Evolutionary conservation across 306 rosid genomes (phyloP).

Genomic region (Adenanthera pavonina): DNA sequence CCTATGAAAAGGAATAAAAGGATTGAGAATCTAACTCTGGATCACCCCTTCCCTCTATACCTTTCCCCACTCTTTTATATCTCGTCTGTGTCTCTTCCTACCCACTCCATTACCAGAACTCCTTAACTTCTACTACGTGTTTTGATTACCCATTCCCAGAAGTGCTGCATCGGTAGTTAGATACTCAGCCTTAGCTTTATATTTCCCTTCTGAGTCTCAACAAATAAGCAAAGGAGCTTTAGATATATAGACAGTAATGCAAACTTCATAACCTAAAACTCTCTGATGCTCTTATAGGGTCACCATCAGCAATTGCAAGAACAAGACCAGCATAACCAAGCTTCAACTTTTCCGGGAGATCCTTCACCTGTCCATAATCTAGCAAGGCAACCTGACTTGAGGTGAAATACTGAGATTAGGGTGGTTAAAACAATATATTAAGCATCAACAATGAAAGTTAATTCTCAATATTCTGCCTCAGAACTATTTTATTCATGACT

Average conservation of each 20-base stretch:
- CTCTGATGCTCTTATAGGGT: constrained; percentile 68
- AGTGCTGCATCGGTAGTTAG: constrained; percentile 2
- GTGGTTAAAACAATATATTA: constrained; percentile 24
- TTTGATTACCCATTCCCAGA: constrained; percentile 32
- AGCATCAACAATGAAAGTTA: constrained; percentile 33
- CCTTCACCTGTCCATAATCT: constrained; percentile 99
- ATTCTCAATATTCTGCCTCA: constrained; percentile 28
- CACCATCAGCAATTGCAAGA: constrained; percentile 83
- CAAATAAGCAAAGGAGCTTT: constrained; percentile 25
- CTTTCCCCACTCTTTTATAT: background rate
- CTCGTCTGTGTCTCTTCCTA: background rate
- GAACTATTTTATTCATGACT: background rate
- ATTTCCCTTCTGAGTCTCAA: constrained; percentile 32
- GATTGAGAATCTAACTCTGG: background rate
- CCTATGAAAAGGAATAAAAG: constrained; percentile 28
- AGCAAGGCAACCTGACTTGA: constrained; percentile 83
- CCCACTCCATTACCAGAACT: background rate
- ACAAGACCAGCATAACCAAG: constrained; percentile 94
- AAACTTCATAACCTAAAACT: constrained; percentile 73
- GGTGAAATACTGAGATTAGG: constrained; percentile 40
- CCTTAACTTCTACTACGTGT: constrained; percentile 30
- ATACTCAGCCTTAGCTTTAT: constrained; percentile 5
- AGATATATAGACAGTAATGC: constrained; percentile 1
- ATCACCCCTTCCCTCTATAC: constrained; percentile 14
- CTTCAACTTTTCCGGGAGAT: constrained; percentile 88